Evolutionary conservation across 2,329 filamentous ascomycete species (phyloP).

Genomic region (Trichoderma sp.): DNA sequence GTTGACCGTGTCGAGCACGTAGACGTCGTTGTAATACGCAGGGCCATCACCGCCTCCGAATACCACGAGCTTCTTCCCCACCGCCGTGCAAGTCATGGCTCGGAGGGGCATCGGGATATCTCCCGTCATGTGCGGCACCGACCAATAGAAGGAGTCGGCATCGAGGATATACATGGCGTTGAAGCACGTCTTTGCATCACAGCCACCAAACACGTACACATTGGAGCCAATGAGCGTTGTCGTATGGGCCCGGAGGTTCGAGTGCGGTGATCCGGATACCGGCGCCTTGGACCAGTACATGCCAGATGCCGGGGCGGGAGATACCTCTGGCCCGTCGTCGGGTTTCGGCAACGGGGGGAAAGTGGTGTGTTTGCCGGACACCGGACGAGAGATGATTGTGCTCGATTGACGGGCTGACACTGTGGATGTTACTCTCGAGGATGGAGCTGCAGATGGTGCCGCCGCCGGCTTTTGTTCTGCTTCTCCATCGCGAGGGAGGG

Average conservation of each 20-base stretch:
- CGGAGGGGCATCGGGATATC: constrained; percentile 63
- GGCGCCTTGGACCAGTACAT: constrained; percentile 71
- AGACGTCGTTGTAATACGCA: constrained; percentile 69
- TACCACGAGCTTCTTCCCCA: constrained; percentile 66
- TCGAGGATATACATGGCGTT: constrained; percentile 68
- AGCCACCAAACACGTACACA: constrained; percentile 66
- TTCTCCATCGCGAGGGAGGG: constrained; percentile 31
- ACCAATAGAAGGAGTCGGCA: constrained; percentile 69
- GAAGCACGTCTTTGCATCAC: constrained; percentile 64
- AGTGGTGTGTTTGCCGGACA: constrained; percentile 42
- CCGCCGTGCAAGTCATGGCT: constrained; percentile 69
- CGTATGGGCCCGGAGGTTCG: constrained; percentile 63
- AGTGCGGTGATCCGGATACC: constrained; percentile 59
- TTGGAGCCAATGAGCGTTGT: constrained; percentile 64
- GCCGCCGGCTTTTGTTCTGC: constrained; percentile 14
- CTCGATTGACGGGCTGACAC: constrained; percentile 21
- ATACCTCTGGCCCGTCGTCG: constrained; percentile 56
- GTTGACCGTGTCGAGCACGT: constrained; percentile 68
- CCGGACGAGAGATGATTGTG: constrained; percentile 27
- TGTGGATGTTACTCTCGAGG: constrained; percentile 25
- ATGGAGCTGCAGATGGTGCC: constrained; percentile 14
- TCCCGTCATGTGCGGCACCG: constrained; percentile 59
- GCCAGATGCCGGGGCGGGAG: constrained; percentile 61
- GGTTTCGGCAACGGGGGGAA: constrained; percentile 58
- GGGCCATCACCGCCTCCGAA: constrained; percentile 69